Percentiles rank a stretch among this genome's conserved stretches.
Conservation (phyloP, 1,139 yeast genomes). For the Magnusiomyces paraingens region DNA sequence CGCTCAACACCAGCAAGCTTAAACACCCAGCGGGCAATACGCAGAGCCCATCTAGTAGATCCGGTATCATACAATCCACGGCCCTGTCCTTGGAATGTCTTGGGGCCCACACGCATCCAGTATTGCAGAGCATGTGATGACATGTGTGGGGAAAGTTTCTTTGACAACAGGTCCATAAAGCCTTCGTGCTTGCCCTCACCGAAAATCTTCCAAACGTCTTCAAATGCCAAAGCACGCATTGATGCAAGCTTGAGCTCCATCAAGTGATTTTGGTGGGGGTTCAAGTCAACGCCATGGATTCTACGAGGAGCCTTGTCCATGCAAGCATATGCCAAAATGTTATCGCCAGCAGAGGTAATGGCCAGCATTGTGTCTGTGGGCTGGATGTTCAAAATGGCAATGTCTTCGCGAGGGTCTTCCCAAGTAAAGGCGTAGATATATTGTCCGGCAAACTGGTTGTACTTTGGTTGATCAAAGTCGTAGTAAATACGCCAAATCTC, state of each 20-base stretch:
- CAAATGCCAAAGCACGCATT: conserved; percentile 50
- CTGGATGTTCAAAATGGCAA: conserved; percentile 53
- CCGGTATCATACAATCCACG: conserved; percentile 73
- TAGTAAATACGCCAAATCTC: conserved; percentile 76
- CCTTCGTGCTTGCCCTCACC: conserved; percentile 53
- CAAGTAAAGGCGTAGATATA: conserved; percentile 83
- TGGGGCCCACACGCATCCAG: conserved; percentile 62
- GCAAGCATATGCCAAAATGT: conserved; percentile 64
- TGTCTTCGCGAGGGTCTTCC: conserved; percentile 86
- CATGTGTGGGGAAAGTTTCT: conserved; percentile 57
- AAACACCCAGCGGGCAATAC: conserved; percentile 59
- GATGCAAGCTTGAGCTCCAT: conserved; percentile 73
- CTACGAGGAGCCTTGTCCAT: conserved; percentile 65
- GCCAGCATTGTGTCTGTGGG: conserved; percentile 69
- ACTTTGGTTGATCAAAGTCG: conserved; percentile 61
- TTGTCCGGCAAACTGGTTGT: conserved; percentile 67
- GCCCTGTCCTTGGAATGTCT: conserved; percentile 48
- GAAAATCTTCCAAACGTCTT: conserved; percentile 36
- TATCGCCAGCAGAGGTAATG: conserved; percentile 83
- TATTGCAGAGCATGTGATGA: conserved; percentile 77
- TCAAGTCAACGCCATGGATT: conserved; percentile 79
- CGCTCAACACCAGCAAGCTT: conserved; percentile 47
- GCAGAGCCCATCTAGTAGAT: conserved; percentile 77
- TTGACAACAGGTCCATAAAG: conserved; percentile 46
- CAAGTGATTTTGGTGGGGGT: conserved; percentile 76